A percentile compares a stretch with the other conserved stretches of the same genome.
Conservation (phyloP, 2,329 filamentous ascomycete species). For the Penicillium sp. region DNA sequence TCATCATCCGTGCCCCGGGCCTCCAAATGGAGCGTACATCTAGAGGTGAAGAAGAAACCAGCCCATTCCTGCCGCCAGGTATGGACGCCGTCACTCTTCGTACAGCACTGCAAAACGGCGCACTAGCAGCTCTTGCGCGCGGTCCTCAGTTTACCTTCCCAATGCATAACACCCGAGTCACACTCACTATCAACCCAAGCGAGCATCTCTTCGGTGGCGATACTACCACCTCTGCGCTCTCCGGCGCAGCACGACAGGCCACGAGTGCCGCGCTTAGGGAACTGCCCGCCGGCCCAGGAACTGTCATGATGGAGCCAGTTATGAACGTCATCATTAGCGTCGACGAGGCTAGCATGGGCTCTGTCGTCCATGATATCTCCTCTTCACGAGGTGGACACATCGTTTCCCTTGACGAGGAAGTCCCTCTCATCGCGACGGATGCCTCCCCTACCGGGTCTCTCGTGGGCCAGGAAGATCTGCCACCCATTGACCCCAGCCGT, state of each 20-base stretch:
- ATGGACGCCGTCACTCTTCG: slow-evolving; percentile 55
- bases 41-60: slow-evolving; percentile 44
- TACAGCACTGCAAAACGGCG: slow-evolving; percentile 72
- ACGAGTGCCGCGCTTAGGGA: slow-evolving; percentile 71
- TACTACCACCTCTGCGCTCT: slow-evolving; percentile 69
- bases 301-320: slow-evolving; percentile 85
- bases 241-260: slow-evolving; percentile 69
- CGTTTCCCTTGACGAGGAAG: slow-evolving; percentile 67
- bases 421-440: slow-evolving; percentile 35
- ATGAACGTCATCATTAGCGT: slow-evolving; percentile 89
- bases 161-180: slow-evolving; percentile 74
- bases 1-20: slow-evolving; percentile 60
- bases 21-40: slow-evolving; percentile 45
- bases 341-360: slow-evolving; percentile 78
- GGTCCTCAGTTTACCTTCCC: slow-evolving; percentile 82
- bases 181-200: slow-evolving; percentile 68
- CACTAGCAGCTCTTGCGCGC: slow-evolving; percentile 79
- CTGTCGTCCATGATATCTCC: slow-evolving; percentile 80
- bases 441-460: slow-evolving; percentile 16
- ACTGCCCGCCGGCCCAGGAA: slow-evolving; percentile 42
- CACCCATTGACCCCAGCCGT: slow-evolving; percentile 67
- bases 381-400: slow-evolving; percentile 75
- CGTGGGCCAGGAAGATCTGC: slow-evolving; percentile 34
- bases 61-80: slow-evolving; percentile 58
- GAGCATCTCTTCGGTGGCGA: slow-evolving; percentile 69